Conservation (phyloP, 805 yeast species). For the Candida quercuum region DNA sequence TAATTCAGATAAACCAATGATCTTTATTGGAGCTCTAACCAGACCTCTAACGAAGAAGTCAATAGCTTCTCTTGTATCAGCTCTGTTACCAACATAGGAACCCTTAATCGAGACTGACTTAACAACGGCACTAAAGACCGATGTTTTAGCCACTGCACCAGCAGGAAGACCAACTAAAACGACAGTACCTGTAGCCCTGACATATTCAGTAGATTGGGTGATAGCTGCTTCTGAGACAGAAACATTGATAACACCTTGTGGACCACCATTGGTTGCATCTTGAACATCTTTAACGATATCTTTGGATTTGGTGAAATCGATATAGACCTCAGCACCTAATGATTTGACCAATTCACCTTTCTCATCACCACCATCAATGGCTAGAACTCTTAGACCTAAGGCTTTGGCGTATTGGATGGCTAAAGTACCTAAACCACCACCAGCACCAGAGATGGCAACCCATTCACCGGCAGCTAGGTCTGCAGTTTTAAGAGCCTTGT, state of each 20-base stretch:
- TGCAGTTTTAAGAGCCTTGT: conserved; percentile 61
- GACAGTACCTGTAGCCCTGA: conserved; percentile 54
- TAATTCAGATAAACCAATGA: conserved; percentile 49
- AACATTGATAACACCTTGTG: conserved; percentile 66
- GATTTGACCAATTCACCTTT: conserved; percentile 45
- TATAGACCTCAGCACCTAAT: conserved; percentile 57
- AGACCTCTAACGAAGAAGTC: conserved; percentile 63
- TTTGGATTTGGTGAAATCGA: conserved; percentile 47
- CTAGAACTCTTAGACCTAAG: conserved; percentile 67
- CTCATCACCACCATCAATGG: conserved; percentile 68
- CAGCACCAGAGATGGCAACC: conserved; percentile 74
- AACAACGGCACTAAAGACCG: conserved; percentile 41
- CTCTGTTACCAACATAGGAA: conserved; percentile 21
- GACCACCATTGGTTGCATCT: conserved; percentile 52
- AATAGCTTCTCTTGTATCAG: conserved; percentile 50
- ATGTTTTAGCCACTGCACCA: conserved; percentile 37
- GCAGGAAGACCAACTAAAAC: conserved; percentile 58
- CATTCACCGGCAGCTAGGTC: conserved; percentile 57
- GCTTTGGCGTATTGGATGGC: conserved; percentile 74
- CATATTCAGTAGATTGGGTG: conserved; percentile 43
- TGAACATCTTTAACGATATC: conserved; percentile 41
- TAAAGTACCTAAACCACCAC: conserved; percentile 74
- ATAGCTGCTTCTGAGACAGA: conserved; percentile 50
- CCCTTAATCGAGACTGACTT: conserved; percentile 39
- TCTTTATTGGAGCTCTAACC: conserved; percentile 52